phyloP scores from a whole-genome alignment of 352 stramenopile genomes.

The Thalassiosira tumida region DNA sequence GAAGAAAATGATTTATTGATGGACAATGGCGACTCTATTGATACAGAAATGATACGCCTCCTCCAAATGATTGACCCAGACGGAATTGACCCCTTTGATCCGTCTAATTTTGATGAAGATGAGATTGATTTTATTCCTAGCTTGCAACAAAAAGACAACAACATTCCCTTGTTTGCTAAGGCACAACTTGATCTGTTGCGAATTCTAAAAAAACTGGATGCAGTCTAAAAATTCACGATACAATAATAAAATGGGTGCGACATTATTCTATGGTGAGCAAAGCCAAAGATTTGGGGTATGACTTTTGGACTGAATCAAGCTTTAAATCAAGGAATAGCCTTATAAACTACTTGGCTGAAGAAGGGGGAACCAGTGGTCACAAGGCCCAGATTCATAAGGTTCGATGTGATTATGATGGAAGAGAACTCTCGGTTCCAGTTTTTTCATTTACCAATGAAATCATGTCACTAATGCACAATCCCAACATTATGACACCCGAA shows the following conservation, averaged over 20 bases:
- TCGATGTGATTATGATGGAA: neutral
- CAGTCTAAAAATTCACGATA: neutral
- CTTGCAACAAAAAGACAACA: neutral
- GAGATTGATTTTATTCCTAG: neutral
- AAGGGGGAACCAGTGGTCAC: neutral
- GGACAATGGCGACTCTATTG: too few relatives aligned
- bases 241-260: neutral
- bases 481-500: neutral
- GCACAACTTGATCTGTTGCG: neutral
- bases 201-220: neutral
- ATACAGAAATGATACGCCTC: too few relatives aligned
- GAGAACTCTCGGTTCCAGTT: neutral
- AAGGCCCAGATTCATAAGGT: neutral
- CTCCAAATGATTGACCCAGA: neutral
- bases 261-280: neutral
- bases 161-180: neutral
- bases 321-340: neutral
- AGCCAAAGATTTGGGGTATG: neutral
- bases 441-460: neutral
- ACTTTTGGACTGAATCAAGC: neutral
- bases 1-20: too few relatives aligned
- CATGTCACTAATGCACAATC: neutral
- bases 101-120: neutral
- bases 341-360: neutral
- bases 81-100: neutral